Base-by-base conservation (phyloP, 495 filamentous ascomycete genomes). In the Bryoglossum gracile region DNA sequence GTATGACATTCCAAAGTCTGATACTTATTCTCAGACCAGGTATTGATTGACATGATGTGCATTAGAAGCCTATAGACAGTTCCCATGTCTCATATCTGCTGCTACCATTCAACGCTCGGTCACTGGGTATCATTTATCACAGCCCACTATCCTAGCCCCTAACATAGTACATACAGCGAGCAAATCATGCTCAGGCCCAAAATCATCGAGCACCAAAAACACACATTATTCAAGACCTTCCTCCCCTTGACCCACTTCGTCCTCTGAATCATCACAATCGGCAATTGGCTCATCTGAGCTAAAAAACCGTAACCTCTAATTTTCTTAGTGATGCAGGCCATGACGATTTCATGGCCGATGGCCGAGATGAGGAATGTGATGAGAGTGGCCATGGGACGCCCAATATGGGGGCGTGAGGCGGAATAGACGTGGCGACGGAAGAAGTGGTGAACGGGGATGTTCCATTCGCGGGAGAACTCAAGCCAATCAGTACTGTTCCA, bases 241-340 rank as follows among this genome's bases (percentile, higher is more conserved):
- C 80, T 74, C 13, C 83, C 80, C 51, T 81, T 74, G 45, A 96
- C 75, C 63, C 80, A 86, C 53, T 70, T 75, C 1, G 84, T 88
- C 53, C 86, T 77, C 71, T 98, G 92, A 35, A 96, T 66, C 61
- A 90, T 83, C 40, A 96, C 86, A 51, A 97, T 94, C 0, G 92
- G 92, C 50, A 98, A 69, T 70, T 98, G 92, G 48, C 90, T 65
- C 92, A 98, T 98, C 81, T 95, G 89, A 45, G 86, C 84, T 10
- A 92, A 57, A 62, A 95, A 94, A 4, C 92, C 92, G 61, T 97
- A 97, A 1, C 92, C 92, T 22, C 92, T 73, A 32, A 98, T 70
- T 66, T 98, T 97, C 71, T 96, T 90, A 39, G 91, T 96, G 63
- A 98, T 97, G 61, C 91, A 96, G 25, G 86, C 87, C 87, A 98